Conservation (phyloP, 805 yeast species). For the Peterozyma xylosa region DNA sequence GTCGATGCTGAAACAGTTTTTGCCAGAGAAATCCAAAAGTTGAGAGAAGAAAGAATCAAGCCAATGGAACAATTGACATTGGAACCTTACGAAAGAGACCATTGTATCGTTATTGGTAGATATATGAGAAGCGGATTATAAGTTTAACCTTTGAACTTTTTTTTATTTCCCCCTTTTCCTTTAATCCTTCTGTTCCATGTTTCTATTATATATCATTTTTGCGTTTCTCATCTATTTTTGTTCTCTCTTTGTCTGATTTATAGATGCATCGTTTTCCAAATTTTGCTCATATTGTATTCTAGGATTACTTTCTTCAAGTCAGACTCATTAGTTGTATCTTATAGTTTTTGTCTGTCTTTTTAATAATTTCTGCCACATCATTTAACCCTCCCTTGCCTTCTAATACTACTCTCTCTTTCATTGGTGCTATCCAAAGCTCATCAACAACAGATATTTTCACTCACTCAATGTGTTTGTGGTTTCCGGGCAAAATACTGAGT, state of each 20-base stretch:
- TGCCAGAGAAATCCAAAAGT: slow-evolving; percentile 98
- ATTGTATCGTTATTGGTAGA: slow-evolving; percentile 96
- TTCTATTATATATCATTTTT: neutral
- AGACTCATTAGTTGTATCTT: too few species aligned
- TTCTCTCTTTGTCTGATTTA: neutral
- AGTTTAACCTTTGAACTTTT: slow-evolving; percentile 1
- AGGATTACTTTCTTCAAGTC: neutral
- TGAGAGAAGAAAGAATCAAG: slow-evolving; percentile 97
- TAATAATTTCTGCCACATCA: too few species aligned
- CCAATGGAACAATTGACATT: slow-evolving; percentile 97
- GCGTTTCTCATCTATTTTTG: neutral
- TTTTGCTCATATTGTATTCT: neutral
- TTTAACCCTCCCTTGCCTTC: too few species aligned
- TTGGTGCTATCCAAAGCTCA: too few species aligned
- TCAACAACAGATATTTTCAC: too few species aligned
- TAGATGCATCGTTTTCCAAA: neutral
- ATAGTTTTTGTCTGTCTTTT: too few species aligned
- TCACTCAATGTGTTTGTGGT: too few species aligned
- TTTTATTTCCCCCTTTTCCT: neutral
- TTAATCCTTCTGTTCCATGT: neutral
- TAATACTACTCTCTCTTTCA: too few species aligned
- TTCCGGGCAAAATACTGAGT: too few species aligned
- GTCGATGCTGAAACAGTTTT: slow-evolving; percentile 99
- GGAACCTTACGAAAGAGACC: slow-evolving; percentile 99
- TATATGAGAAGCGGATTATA: slow-evolving; percentile 85